Base-by-base conservation (phyloP, 2,329 filamentous ascomycete genomes). In the Aschersonia sp. region DNA sequence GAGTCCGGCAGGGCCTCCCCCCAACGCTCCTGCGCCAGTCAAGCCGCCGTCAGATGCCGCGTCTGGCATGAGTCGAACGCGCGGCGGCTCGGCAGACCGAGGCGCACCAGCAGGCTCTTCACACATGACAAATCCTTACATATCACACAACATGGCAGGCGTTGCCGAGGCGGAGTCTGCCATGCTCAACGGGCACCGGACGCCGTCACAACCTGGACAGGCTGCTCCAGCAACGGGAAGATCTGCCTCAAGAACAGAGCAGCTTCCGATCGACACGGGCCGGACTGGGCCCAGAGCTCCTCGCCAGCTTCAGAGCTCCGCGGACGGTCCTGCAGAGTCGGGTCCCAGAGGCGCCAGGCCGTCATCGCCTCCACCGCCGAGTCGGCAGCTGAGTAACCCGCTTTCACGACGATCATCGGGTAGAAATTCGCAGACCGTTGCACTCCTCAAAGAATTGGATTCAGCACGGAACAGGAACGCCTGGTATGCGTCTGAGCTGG, bases 401-500 rank as follows among this genome's bases (percentile, higher is more conserved):
- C 56, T 85, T 56, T 64, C 71, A 56, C 64, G 83, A 58, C 66
- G 80, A 61, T 69, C 82, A 51, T 74, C 84, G 50, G 67, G 75
- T 53, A 62, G 76, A 61, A 75, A 80, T 58, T 72, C 78, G 5
- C 80, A 84, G 54, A 83, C 84, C 1, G 84, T 86, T 52, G 81
- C 85, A 0, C 65, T 96, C 9, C 72, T 87, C 10, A 91, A 92
- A 61, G 92, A 98, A 61, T 73, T 98, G 2, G 91, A 98, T 60
- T 74, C 80, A 6, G 77, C 83, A 3, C 86, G 87, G 58, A 92
- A 84, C 59, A 80, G 85, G 46, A 97, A 95, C 65, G 91, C 91
- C 0, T 98, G 92, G 92, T 96, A 94, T 64, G 88, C 89, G 5
- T 96, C 91, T 0, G 92, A 98, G 65, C 72, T 98, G 44, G 88